Base-by-base conservation (phyloP, 345 rosid species). In the Ricinus communis region DNA sequence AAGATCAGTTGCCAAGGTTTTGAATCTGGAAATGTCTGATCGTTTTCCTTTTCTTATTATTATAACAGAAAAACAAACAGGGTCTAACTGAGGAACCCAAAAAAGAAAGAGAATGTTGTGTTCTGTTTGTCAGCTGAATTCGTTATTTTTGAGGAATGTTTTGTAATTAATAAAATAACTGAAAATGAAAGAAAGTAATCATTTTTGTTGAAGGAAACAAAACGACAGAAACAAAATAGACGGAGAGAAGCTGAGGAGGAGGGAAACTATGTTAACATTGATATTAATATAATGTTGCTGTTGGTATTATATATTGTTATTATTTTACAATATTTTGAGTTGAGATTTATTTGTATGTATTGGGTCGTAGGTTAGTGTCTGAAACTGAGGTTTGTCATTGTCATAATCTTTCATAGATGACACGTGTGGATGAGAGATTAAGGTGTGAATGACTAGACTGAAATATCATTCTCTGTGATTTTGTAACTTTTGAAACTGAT, bases 401-500 rank as follows among this genome's bases (percentile, higher is more conserved):
- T 38, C 33, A 3, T 8, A 0, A 12, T 8, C 1, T 45, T 33
- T 28, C 31, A 3, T 4, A 3, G 19, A 31, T 25, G 19, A 12
- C 5, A n/a, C 0, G 18, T 45, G 15, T 30, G 4, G 69, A 19
- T 19, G 16, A n/a, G 16, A 28, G 16, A 45, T 41, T 41, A 25
- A 6, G 1, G 24, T 68, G 50, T 36, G 33, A 11, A 33, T 53
- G 8, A 0, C 8, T 36, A 9, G 1, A 53, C 22, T 58, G 49
- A 8, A 66, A 50, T 40, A 6, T 47, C 14, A n/a, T 57, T 67
- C 14, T 52, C 40, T 19, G 14, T 21, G 8, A 18, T 58, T 55
- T 71, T 6, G 77, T 61, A 68, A 67, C 53, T 68, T 67, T 52
- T 12, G 18, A 67, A 52, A 28, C n/a, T n/a, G n/a, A n/a, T 53